Conservation (phyloP, 2,329 filamentous ascomycete genomes). For the Hymenoscyphus scutula region DNA sequence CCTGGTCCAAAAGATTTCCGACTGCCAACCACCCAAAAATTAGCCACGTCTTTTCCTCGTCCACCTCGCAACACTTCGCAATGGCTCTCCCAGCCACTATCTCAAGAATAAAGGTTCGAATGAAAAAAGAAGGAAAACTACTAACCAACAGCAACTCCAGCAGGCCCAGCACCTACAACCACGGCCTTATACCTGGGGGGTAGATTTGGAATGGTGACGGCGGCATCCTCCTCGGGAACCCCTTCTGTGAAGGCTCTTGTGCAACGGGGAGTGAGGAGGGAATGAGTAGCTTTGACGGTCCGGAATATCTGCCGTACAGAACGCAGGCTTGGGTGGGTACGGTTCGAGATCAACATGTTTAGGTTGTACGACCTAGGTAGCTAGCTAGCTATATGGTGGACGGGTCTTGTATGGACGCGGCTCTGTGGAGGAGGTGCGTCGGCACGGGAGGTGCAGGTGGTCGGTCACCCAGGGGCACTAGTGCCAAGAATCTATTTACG, state of each 20-base stretch:
- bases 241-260: conserved; percentile 7
- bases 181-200: conserved; percentile 47
- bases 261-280: not conserved
- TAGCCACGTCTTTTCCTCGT: too few relatives aligned
- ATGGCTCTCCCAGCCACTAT: too few relatives aligned
- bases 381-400: too few relatives aligned
- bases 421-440: too few relatives aligned
- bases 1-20: conserved; percentile 58
- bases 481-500: too few relatives aligned
- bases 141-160: conserved; percentile 49
- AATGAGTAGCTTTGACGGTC: not conserved
- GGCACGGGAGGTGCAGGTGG: too few relatives aligned
- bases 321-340: not conserved
- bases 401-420: too few relatives aligned
- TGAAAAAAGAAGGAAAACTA: too few relatives aligned
- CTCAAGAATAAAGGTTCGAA: too few relatives aligned
- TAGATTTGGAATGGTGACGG: too few relatives aligned
- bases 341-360: conserved; percentile 1
- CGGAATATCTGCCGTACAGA: not conserved
- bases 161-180: conserved; percentile 57
- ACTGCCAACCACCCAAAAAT: conserved; percentile 39
- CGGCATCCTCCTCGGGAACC: not conserved
- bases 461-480: too few relatives aligned
- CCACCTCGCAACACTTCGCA: too few relatives aligned
- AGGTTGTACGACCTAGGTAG: not conserved